A percentile compares a stretch with the other conserved stretches of the same genome.
phyloP scores from a whole-genome alignment of 2,329 filamentous ascomycete species.

The Aspergillus sergii region DNA sequence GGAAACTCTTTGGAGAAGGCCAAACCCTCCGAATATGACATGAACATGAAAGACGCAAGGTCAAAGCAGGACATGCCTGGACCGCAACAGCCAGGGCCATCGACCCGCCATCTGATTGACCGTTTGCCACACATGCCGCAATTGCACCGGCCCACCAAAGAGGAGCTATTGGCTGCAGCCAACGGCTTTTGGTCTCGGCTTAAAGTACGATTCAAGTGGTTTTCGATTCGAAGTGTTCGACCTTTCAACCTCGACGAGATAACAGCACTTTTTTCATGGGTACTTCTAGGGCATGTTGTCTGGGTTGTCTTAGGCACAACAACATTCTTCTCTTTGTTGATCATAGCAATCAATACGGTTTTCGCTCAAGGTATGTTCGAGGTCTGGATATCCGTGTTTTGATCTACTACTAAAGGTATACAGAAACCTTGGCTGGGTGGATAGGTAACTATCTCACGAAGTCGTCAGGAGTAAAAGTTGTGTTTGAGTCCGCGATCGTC shows the following conservation, averaged over 20 bases:
- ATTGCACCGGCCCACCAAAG: constrained; percentile 81
- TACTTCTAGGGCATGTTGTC: constrained; percentile 86
- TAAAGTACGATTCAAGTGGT: constrained; percentile 95
- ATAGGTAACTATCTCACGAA: constrained; percentile 94
- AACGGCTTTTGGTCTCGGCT: constrained; percentile 90
- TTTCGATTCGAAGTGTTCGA: constrained; percentile 88
- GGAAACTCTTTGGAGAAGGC: constrained; percentile 10
- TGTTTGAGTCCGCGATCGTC: constrained; percentile 97
- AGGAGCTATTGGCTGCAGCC: constrained; percentile 87
- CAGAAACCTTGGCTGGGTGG: constrained; percentile 90
- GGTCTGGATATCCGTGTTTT: constrained; percentile 20
- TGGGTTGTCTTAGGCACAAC: constrained; percentile 98
- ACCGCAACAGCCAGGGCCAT: constrained; percentile 18
- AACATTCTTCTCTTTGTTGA: constrained; percentile 90
- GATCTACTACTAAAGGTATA: constrained; percentile 19
- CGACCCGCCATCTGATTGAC: constrained; percentile 54
- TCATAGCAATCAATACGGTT: constrained; percentile 91
- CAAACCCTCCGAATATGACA: constrained; percentile 13
- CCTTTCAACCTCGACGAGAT: constrained; percentile 98
- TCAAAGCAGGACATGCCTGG: constrained; percentile 27
- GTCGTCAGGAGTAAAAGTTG: constrained; percentile 87
- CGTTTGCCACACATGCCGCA: constrained; percentile 73
- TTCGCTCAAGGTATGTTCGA: constrained; percentile 76
- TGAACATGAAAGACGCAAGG: constrained; percentile 22
- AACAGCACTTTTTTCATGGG: constrained; percentile 92